Conservation (phyloP, 169 alveolate genomes). For the Plasmodium gaboni region DNA sequence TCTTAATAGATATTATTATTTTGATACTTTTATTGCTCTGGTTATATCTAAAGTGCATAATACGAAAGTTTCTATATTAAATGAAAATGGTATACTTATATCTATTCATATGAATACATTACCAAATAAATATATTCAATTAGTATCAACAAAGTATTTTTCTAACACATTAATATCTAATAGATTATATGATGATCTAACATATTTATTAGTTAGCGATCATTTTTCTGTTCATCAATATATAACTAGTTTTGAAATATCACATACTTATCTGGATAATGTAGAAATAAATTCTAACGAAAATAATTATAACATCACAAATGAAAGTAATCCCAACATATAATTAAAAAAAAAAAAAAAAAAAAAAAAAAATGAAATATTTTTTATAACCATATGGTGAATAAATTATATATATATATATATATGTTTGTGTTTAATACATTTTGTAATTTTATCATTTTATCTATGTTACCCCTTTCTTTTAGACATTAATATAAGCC, state of each 20-base stretch:
- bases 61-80: constrained; percentile 44
- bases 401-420: background rate
- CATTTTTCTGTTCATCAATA: constrained; percentile 31
- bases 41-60: constrained; percentile 61
- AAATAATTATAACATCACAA: constrained; percentile 10
- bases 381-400: no score
- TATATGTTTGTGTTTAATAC: background rate
- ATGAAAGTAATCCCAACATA: constrained; percentile 30
- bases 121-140: constrained; percentile 41
- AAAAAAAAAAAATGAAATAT: background rate
- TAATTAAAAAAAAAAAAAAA: background rate
- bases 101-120: constrained; percentile 42
- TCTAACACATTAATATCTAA: constrained; percentile 54
- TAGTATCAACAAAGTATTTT: constrained; percentile 67
- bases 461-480: background rate
- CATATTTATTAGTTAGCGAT: constrained; percentile 30
- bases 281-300: background rate
- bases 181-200: constrained; percentile 38
- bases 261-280: constrained; percentile 7
- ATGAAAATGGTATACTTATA: constrained; percentile 70
- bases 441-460: background rate
- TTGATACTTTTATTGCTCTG: constrained; percentile 54
- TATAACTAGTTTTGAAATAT: constrained; percentile 30
- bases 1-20: constrained; percentile 48
- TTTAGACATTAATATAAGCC: constrained; percentile 16